phyloP scores from a whole-genome alignment of 331 rosid species.

The Saraca asoca region DNA sequence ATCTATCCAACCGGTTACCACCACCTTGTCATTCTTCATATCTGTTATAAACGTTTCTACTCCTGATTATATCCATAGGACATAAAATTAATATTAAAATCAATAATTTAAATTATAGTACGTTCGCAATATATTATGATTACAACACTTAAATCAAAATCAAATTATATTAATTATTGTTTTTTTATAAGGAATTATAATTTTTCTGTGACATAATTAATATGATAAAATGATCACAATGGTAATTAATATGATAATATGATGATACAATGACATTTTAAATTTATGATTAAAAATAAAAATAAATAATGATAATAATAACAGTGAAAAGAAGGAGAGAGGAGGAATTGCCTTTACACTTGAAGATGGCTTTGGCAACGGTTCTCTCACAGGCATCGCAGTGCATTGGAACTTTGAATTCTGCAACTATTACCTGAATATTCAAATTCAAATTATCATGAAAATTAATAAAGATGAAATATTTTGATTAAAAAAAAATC shows the following conservation, averaged over 20 bases:
- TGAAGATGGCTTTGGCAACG: conserved; percentile 65
- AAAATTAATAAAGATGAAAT: neutral
- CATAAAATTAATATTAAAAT: no score
- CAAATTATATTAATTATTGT: no score
- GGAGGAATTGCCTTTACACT: conserved; percentile 46
- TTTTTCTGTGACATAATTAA: no score
- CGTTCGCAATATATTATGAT: no score
- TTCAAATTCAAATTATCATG: neutral
- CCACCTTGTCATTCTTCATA: conserved; percentile 54
- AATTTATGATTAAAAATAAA: no score
- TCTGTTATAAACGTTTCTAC: conserved; percentile 69
- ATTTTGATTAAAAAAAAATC: neutral
- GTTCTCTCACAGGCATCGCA: conserved; percentile 81
- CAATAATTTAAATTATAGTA: no score
- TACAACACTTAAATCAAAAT: no score
- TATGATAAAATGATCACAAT: no score
- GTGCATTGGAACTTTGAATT: conserved; percentile 71
- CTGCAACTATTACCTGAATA: conserved; percentile 44
- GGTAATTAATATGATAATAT: no score
- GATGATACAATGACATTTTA: no score
- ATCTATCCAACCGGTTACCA: conserved; percentile 66
- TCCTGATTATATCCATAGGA: conserved; percentile 40
- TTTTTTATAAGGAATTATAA: no score
- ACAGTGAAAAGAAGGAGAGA: neutral
- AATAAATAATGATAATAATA: no score